Evolutionary conservation across 495 filamentous ascomycete species (phyloP), one percentile per base, ranked within the genome.

Genomic region (Hypoxylon trugodes): DNA sequence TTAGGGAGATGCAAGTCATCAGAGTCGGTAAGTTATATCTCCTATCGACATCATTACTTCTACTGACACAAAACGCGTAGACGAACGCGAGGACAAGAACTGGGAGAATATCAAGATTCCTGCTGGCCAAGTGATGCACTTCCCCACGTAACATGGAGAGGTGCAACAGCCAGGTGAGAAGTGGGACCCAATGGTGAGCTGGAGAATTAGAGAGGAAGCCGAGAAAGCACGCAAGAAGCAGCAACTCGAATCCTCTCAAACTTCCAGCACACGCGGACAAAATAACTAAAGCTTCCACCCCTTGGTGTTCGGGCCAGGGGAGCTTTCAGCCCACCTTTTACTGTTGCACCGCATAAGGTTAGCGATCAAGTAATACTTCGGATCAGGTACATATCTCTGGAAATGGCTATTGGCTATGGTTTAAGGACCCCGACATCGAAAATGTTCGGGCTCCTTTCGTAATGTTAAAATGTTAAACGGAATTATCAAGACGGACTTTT

Each of bases 21-120:
- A 68, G 55, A 25, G 59, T 53, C 22, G 65, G 63, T 66, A 61
- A 13, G 56, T 66, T 51, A 0, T 40, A 18, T 12, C 1, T 1
- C 25, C 6, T 4, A n/a, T 8, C 2, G 12, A 6, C 9, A 19
- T 26, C 40, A n/a, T 12, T 2, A 22, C 10, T n/a, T 16, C 9
- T 30, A 51, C 37, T 61, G 52, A 61, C 33, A 4, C 9, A 6
- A 46, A 26, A 10, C 6, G 9, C 12, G n/a, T n/a, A 66, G 63
- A 63, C 13, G 48, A 67, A 24, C 55, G 69, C 19, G 55, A 60
- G 24, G 60, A 65, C 22, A 51, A 58, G 36, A 72, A 74, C 49
- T 74, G 69, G 72, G 60, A 66, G 46, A 72, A 74, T 26, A 69
- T 69, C 13, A 65, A 60, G 37, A 69, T 72, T 22, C 72, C 69